Percentiles rank a stretch among this genome's conserved stretches.
Evolutionary conservation across 2,329 filamentous ascomycete species (phyloP).

Genomic region (Cladosporium colombiae): DNA sequence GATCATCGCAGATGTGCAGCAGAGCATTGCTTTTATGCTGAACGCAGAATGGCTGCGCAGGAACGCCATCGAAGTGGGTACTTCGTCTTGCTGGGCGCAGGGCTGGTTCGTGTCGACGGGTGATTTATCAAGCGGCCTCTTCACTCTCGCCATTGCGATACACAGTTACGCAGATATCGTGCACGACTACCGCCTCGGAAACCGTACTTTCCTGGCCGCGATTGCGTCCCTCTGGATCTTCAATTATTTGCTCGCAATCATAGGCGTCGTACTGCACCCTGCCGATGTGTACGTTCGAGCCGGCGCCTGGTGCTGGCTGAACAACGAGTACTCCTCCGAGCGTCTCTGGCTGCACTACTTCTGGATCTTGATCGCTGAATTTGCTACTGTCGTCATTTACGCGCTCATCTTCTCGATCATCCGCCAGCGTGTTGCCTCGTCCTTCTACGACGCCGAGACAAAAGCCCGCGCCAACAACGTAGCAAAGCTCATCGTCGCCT

Average conservation of each 20-base stretch:
- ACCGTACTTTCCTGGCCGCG: slow-evolving; percentile 50
- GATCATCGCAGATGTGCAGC: slow-evolving; percentile 66
- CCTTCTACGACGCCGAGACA: slow-evolving; percentile 40
- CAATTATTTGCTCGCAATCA: slow-evolving; percentile 57
- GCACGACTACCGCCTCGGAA: slow-evolving; percentile 53
- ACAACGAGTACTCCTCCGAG: slow-evolving; percentile 51
- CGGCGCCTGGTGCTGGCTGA: slow-evolving; percentile 68
- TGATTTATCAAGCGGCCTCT: slow-evolving; percentile 65
- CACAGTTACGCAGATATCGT: slow-evolving; percentile 67
- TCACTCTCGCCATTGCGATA: slow-evolving; percentile 63
- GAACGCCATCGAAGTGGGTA: slow-evolving; percentile 55
- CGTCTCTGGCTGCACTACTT: slow-evolving; percentile 64
- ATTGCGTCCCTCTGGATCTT: slow-evolving; percentile 59
- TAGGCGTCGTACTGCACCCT: slow-evolving; percentile 46
- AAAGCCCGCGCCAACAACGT: slow-evolving; percentile 41
- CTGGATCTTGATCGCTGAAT: slow-evolving; percentile 60
- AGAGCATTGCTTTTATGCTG: slow-evolving; percentile 63
- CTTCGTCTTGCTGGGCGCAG: slow-evolving; percentile 60
- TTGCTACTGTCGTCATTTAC: slow-evolving; percentile 54
- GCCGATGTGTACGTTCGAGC: slow-evolving; percentile 61
- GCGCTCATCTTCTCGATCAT: slow-evolving; percentile 44
- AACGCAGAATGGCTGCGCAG: slow-evolving; percentile 59
- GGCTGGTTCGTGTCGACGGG: slow-evolving; percentile 68
- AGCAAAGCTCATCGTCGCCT: slow-evolving; percentile 61
- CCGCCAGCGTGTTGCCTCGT: slow-evolving; percentile 39